Evolutionary conservation across 1,139 yeast species (phyloP).

Genomic region (Yamadazyma oceani): DNA sequence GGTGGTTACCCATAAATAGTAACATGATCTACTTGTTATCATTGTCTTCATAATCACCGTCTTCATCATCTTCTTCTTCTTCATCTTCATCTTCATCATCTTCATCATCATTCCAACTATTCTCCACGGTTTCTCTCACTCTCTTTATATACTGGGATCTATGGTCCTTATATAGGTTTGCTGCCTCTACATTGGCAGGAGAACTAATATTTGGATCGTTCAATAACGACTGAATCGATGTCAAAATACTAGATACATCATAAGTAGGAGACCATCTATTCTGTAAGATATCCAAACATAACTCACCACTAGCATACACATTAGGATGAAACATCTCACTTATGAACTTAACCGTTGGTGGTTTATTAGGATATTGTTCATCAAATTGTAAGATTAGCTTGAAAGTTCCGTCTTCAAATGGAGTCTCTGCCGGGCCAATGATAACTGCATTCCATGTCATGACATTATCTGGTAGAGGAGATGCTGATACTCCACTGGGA

Average conservation of each 20-base stretch:
- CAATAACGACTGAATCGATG: slow-evolving; percentile 81
- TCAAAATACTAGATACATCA: slow-evolving; percentile 94
- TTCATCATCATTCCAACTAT: slow-evolving; percentile 72
- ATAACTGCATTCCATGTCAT: slow-evolving; percentile 98
- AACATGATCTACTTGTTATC: too few species aligned
- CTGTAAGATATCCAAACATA: slow-evolving; percentile 92
- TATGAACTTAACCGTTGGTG: slow-evolving; percentile 87
- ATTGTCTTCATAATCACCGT: not conserved
- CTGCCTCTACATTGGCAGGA: slow-evolving; percentile 98
- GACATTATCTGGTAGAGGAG: slow-evolving; percentile 95
- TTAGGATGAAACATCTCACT: slow-evolving; percentile 98
- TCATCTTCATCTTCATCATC: slow-evolving; percentile 67
- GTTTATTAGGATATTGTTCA: slow-evolving; percentile 97
- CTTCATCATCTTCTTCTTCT: slow-evolving; percentile 25
- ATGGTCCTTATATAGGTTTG: slow-evolving; percentile 92
- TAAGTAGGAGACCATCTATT: slow-evolving; percentile 99
- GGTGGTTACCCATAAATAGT: too few species aligned
- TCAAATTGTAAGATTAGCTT: slow-evolving; percentile 84
- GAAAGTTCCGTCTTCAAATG: slow-evolving; percentile 97
- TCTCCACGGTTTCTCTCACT: slow-evolving; percentile 92
- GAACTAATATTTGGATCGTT: slow-evolving; percentile 96
- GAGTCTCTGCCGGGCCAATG: slow-evolving; percentile 97
- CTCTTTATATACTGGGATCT: slow-evolving; percentile 88
- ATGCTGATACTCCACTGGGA: slow-evolving; percentile 96
- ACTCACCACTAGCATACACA: slow-evolving; percentile 92